Conservation (phyloP, 352 stramenopile genomes). For the Globisporangium paroecandrum region DNA sequence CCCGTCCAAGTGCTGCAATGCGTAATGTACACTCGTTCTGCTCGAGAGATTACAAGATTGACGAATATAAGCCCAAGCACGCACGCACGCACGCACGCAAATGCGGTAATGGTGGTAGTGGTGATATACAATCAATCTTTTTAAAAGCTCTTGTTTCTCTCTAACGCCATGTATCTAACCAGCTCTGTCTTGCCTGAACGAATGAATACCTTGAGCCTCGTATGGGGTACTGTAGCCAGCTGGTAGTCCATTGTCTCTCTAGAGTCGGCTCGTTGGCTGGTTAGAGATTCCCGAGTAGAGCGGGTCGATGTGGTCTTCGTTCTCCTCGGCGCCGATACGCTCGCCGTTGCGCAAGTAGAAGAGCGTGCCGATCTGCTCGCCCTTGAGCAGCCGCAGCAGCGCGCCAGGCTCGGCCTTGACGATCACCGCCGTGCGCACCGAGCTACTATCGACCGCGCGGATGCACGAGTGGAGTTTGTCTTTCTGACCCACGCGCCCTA, state of each 20-base stretch:
- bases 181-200: not conserved
- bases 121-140: not conserved
- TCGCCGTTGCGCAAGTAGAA: conserved; percentile 45
- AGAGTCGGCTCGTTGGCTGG: conserved; percentile 16
- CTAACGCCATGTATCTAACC: not conserved
- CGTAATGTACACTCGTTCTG: not conserved
- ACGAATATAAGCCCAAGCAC: not conserved
- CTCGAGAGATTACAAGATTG: not conserved
- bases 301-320: conserved; percentile 59
- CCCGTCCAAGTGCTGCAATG: conserved; percentile 15
- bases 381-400: conserved; percentile 59
- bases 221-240: not conserved
- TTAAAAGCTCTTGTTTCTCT: not conserved
- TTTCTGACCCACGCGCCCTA: conserved; percentile 62
- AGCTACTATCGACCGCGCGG: conserved; percentile 67
- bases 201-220: not conserved
- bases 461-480: conserved; percentile 84
- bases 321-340: conserved; percentile 39
- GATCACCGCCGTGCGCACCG: conserved; percentile 57
- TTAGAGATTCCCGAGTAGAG: conserved; percentile 63
- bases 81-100: not conserved
- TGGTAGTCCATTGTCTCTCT: not conserved
- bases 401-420: conserved; percentile 59
- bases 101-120: not conserved
- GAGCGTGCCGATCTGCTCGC: conserved; percentile 65